A percentile compares a stretch with the other conserved stretches of the same genome.
Evolutionary conservation across 2,329 filamentous ascomycete species (phyloP).

Genomic region (Fusarium lateritium): DNA sequence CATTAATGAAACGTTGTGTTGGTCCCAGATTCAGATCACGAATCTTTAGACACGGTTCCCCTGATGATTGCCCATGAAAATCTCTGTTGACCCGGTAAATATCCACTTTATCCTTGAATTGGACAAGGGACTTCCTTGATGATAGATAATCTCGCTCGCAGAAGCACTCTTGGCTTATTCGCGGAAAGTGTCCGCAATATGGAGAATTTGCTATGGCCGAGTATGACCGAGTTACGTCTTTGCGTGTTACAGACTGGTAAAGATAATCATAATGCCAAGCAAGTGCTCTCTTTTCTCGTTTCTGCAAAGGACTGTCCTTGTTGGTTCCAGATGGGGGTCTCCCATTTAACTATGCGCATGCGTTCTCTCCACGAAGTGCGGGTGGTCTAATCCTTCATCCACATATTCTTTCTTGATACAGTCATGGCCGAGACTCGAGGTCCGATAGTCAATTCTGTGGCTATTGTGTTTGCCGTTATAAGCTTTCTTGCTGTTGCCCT

Average conservation of each 20-base stretch:
- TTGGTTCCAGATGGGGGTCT: constrained; percentile 2
- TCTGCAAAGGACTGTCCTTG: constrained; percentile 18
- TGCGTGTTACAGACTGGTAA: constrained; percentile 14
- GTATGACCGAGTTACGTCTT: constrained; percentile 4
- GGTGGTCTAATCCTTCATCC: not conserved
- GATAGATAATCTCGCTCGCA: constrained; percentile 6
- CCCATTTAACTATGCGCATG: constrained; percentile 15
- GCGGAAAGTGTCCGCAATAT: not conserved
- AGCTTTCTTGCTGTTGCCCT: constrained; percentile 35
- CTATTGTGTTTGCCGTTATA: constrained; percentile 30
- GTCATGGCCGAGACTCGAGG: constrained; percentile 30
- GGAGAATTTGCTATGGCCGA: not conserved
- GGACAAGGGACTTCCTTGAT: not conserved
- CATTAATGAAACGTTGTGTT: not conserved
- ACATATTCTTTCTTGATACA: not conserved
- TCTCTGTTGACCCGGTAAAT: not conserved
- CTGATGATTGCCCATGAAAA: constrained; percentile 1
- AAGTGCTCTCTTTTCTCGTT: not conserved
- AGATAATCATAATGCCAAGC: constrained; percentile 5
- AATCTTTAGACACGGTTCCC: constrained; percentile 3
- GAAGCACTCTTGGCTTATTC: not conserved
- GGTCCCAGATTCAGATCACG: not conserved
- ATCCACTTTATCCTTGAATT: not conserved
- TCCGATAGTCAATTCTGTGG: constrained; percentile 24
- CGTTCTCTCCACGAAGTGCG: not conserved